These are phyloP conservation scores for Arctostaphylos glauca DNA, from an alignment of 148 eudicot species.

Conservation along the genomic window DNA sequence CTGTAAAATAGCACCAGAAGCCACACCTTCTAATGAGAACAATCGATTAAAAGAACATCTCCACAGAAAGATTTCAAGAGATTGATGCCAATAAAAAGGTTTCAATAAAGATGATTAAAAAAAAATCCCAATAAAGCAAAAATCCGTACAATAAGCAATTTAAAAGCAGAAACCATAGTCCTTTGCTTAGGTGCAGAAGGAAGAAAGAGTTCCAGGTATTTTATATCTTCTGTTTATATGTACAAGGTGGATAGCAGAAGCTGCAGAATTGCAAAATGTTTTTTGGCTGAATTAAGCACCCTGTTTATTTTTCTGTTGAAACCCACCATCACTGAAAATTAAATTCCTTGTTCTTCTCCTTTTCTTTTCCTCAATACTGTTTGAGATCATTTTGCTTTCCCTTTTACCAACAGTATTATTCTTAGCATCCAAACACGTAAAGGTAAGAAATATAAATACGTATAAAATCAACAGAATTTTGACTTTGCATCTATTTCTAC, in stretches of 20 bases:
- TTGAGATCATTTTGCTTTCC: not conserved
- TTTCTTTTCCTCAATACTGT: not conserved
- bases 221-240: not conserved
- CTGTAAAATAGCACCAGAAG: not conserved
- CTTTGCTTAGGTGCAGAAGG: not conserved
- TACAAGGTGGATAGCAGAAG: not conserved
- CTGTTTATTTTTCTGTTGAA: not conserved
- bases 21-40: not conserved
- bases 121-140: not conserved
- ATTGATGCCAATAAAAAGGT: not conserved
- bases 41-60: not conserved
- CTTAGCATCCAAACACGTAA: not conserved
- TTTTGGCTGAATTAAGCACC: not conserved
- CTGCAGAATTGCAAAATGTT: not conserved
- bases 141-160: not conserved
- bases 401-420: not conserved
- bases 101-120: not conserved
- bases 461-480: not conserved
- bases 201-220: not conserved
- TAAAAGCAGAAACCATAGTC: conserved; percentile 4
- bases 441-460: not conserved
- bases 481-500: not conserved
- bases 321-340: not conserved
- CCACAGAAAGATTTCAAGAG: not conserved
- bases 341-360: not conserved